A percentile compares a stretch with the other conserved stretches of the same genome.
Conservation (phyloP, 805 yeast genomes). For the Candida adriatica region DNA sequence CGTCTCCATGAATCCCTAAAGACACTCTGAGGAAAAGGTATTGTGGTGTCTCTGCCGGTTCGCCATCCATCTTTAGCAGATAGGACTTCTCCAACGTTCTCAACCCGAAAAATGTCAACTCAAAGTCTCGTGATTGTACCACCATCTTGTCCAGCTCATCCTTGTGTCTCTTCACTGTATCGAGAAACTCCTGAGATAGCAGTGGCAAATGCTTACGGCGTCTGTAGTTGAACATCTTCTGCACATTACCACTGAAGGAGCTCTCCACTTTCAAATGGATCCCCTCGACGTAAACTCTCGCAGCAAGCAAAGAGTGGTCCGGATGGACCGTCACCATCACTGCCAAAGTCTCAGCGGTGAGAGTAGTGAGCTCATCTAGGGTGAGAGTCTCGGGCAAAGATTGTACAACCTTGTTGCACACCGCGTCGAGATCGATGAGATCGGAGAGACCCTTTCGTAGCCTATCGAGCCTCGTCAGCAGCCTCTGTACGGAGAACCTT, state of each 20-base stretch:
- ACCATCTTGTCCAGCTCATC: conserved; percentile 69
- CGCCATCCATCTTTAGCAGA: conserved; percentile 55
- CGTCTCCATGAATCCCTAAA: conserved; percentile 76
- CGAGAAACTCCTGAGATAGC: conserved; percentile 60
- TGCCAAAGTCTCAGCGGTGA: conserved; percentile 96
- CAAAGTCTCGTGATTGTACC: conserved; percentile 70
- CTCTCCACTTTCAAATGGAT: conserved; percentile 92
- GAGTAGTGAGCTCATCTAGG: conserved; percentile 55
- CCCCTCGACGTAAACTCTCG: conserved; percentile 91
- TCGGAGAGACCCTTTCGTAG: conserved; percentile 5
- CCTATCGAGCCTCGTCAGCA: background rate
- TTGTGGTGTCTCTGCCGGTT: conserved; percentile 87
- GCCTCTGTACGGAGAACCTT: conserved; percentile 3
- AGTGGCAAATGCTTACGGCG: conserved; percentile 56
- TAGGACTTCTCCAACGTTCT: conserved; percentile 90
- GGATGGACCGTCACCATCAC: conserved; percentile 97
- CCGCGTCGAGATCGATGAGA: conserved; percentile 3
- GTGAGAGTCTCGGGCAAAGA: conserved; percentile 11
- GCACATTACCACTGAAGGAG: conserved; percentile 71
- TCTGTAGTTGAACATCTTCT: conserved; percentile 70
- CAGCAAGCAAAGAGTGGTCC: conserved; percentile 93
- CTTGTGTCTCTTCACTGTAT: conserved; percentile 55
- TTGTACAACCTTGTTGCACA: conserved; percentile 4
- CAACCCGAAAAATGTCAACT: conserved; percentile 80
- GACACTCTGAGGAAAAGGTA: conserved; percentile 87